These are phyloP conservation scores for Zygoascus flipseniorum DNA, from an alignment of 805 yeast genomes.

Conservation along the genomic window DNA sequence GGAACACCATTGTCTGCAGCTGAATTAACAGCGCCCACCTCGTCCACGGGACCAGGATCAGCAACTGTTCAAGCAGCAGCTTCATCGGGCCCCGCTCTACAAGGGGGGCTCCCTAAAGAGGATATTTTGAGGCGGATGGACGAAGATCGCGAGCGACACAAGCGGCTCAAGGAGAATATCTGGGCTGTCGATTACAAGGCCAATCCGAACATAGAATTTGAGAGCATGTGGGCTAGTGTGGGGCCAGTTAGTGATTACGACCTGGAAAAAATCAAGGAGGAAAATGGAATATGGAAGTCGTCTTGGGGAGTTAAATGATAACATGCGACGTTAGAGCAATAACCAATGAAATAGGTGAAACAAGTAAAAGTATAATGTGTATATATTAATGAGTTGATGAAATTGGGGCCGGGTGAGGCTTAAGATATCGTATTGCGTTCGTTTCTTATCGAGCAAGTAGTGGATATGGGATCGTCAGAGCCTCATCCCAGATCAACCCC, in stretches of 20 bases:
- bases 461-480: no score
- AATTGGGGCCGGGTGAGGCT: no score
- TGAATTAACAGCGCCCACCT: neutral
- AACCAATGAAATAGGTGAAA: no score
- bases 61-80: neutral
- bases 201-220: slow-evolving; percentile 45
- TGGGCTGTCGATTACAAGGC: slow-evolving; percentile 50
- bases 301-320: neutral
- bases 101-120: slow-evolving; percentile 20
- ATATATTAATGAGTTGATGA: no score
- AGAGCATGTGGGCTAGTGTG: slow-evolving; percentile 33
- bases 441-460: no score
- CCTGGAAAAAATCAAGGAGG: slow-evolving; percentile 42
- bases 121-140: slow-evolving; percentile 77
- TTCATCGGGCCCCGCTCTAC: neutral
- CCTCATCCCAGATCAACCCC: no score
- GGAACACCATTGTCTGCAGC: neutral
- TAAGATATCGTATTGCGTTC: no score
- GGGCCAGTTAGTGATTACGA: slow-evolving; percentile 38
- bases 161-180: slow-evolving; percentile 67
- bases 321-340: no score
- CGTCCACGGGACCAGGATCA: slow-evolving; percentile 1
- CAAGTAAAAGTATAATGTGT: no score
- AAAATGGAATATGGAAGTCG: slow-evolving; percentile 39
- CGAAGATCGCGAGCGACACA: slow-evolving; percentile 81